Conservation (phyloP, 2,329 filamentous ascomycete genomes). For the Exserohilum rostratum region DNA sequence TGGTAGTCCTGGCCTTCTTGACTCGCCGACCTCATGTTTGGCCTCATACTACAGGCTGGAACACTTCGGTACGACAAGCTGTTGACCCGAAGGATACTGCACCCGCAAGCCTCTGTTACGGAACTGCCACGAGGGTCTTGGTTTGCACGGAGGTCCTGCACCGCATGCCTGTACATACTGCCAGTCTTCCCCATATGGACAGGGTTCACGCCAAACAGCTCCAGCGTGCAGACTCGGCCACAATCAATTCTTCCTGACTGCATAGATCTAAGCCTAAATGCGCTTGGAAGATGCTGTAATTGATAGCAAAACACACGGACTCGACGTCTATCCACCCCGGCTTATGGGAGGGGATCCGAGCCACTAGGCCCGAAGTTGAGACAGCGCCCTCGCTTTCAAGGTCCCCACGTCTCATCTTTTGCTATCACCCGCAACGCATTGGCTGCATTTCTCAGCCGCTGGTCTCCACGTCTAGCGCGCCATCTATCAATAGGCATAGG, state of each 20-base stretch:
- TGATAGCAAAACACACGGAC: slow-evolving; percentile 43
- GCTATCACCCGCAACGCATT: slow-evolving; percentile 47
- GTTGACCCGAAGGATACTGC: slow-evolving; percentile 1
- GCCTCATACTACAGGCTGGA: slow-evolving; percentile 6
- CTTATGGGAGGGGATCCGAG: slow-evolving; percentile 48
- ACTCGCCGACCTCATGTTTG: slow-evolving; percentile 17
- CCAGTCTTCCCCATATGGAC: slow-evolving; percentile 3
- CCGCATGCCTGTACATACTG: slow-evolving; percentile 2
- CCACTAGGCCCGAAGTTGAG: slow-evolving; percentile 45
- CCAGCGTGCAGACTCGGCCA: slow-evolving; percentile 22
- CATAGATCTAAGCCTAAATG: slow-evolving; percentile 28
- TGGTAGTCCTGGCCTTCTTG: slow-evolving; percentile 18
- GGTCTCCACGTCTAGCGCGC: slow-evolving; percentile 39
- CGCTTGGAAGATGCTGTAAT: slow-evolving; percentile 41
- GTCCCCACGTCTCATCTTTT: slow-evolving; percentile 49
- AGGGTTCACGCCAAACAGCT: slow-evolving; percentile 20
- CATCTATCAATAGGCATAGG: slow-evolving; percentile 48
- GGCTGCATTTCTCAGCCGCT: slow-evolving; percentile 42
- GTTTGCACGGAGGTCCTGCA: slow-evolving; percentile 3
- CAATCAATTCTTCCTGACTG: slow-evolving; percentile 31
- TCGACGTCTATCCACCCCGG: slow-evolving; percentile 39
- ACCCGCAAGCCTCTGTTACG: slow-evolving; percentile 3
- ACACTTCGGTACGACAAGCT: slow-evolving; percentile 7
- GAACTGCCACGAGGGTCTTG: slow-evolving; percentile 12
- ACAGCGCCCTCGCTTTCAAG: slow-evolving; percentile 41